Percentiles rank a stretch among this genome's conserved stretches.
phyloP scores from a whole-genome alignment of 108 stramenopile species.

The Pseudonitzschia multistriata region DNA sequence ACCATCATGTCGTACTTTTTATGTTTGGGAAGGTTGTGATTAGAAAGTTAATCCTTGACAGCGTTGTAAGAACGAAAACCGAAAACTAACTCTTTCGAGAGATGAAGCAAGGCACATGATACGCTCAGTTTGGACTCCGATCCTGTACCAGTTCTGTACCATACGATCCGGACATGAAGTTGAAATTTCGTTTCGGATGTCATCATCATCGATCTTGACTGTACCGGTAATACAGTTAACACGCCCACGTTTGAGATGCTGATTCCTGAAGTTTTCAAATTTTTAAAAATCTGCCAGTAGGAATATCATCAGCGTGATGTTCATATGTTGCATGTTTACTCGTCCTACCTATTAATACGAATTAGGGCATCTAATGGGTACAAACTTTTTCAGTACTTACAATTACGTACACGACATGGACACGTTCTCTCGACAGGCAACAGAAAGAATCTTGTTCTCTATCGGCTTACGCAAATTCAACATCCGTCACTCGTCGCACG shows the following conservation, averaged over 20 bases:
- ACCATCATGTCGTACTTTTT: neutral
- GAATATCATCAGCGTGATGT: neutral
- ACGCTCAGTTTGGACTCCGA: too few species aligned
- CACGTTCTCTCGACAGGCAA: neutral
- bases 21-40: neutral
- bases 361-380: too few species aligned
- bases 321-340: neutral
- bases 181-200: constrained; percentile 1
- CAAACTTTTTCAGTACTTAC: too few species aligned
- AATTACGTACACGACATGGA: too few species aligned
- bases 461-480: constrained; percentile 7
- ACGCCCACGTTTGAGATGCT: neutral
- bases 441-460: constrained; percentile 8
- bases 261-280: neutral
- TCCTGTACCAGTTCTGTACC: too few species aligned
- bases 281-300: neutral
- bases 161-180: too few species aligned
- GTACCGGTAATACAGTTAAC: too few species aligned
- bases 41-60: neutral
- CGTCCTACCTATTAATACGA: neutral
- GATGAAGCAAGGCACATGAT: too few species aligned
- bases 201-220: neutral
- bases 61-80: too few species aligned
- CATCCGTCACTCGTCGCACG: constrained; percentile 7
- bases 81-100: too few species aligned